Base-by-base conservation (phyloP, 106 monocot genomes). In the Platanthera zijinensis region DNA sequence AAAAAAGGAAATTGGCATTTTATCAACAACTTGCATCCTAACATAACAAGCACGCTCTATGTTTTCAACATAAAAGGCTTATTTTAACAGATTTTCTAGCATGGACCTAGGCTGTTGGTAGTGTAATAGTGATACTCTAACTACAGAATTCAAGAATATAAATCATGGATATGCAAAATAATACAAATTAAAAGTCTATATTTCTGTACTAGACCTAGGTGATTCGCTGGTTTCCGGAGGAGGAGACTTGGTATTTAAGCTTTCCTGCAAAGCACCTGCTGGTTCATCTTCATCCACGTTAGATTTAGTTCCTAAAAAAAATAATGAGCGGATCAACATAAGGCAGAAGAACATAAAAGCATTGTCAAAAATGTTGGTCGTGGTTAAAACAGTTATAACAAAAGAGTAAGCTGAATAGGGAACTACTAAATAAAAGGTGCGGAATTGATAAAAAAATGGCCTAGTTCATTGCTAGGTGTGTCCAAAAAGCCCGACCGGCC, bases 211-310 rank as follows among this genome's bases (percentile, higher is more conserved):
- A 32, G 32, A 32, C 32, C 32, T 32, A 32, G 32, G 85, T 11
- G 90, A 88, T n/a, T 92, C 86, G 12, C 25, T 30, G 81, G 84
- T 89, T 66, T 19, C 19, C 18, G 87, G 86, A 74, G 32, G 32
- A 32, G 87, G 85, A 17, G 90, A 87, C 11, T 92, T 85, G 11
- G 51, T 28, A 84, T 87, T 87, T 67, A 92, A 81, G 76, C 96
- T 96, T 81, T 92, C 92, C 79, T 96, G 92, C 59, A 96, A 77
- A 82, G 90, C 92, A 74, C 87, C 84, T 28, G 96, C 96, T 30
- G 92, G 84, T 81, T 92, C 96, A 80, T 96, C 96, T 78, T 96
- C 96, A 70, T 89, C 92, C 53, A 86, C 6, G 66, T 86, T 74
- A 62, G 85, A 78, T 76, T 76, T 82, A 75, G 63, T 80, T 25